Evolutionary conservation across 176 grass and related monocot species (phyloP).

Genomic region (Sorghum bicolor): Sorghum_bicolor_NCBIv3 NC_012876.2:2768001-2768500

Average conservation of each 20-base stretch:
- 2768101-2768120: background rate
- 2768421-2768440: conserved; percentile 12
- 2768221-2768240: conserved; percentile 9
- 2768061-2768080: background rate
- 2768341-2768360: conserved; percentile 35
- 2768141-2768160: conserved; percentile 29
- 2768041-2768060: background rate
- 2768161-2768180: conserved; percentile 34
- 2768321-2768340: conserved; percentile 10
- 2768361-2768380: conserved; percentile 30
- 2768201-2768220: conserved; percentile 32
- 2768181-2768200: conserved; percentile 24
- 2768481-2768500: conserved; percentile 33
- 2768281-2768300: conserved; percentile 3
- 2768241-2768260: conserved; percentile 15
- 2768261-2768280: conserved; percentile 27
- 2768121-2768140: conserved; percentile 25
- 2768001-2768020: background rate
- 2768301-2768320: conserved; percentile 41
- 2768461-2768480: background rate
- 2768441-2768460: background rate
- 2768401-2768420: conserved; percentile 17
- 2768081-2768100: background rate
- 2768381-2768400: conserved; percentile 38
- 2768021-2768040: background rate